phyloP scores from a whole-genome alignment of 345 rosid species.

The Theobroma cacao region DNA sequence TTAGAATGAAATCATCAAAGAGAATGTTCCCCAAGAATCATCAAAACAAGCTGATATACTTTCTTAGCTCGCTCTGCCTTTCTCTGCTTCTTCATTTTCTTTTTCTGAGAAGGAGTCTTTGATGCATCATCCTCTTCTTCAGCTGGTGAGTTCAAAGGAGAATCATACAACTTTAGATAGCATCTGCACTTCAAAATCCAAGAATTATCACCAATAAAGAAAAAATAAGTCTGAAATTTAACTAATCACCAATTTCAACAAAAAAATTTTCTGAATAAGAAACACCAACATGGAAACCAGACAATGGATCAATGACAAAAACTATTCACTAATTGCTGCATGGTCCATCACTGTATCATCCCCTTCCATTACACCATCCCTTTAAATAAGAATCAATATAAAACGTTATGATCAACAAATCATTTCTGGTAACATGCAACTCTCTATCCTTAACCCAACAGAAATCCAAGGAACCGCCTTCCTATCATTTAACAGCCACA shows the following conservation, averaged over 20 bases:
- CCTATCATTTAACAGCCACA: conserved; percentile 1
- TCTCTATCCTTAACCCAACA: neutral
- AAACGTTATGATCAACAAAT: neutral
- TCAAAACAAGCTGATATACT: conserved; percentile 34
- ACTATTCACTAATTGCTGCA: neutral
- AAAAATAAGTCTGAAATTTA: neutral
- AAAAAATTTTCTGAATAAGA: neutral
- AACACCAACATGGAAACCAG: neutral
- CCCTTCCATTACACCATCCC: neutral
- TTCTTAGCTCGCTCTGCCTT: conserved; percentile 98
- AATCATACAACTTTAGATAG: conserved; percentile 81
- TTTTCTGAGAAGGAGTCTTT: conserved; percentile 87
- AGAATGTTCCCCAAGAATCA: conserved; percentile 6
- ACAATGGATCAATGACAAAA: neutral
- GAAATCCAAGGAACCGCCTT: neutral
- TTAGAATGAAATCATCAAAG: conserved; percentile 20
- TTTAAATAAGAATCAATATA: neutral
- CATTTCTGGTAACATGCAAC: neutral
- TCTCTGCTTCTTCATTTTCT: conserved; percentile 88
- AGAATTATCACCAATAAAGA: neutral
- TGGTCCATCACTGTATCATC: neutral
- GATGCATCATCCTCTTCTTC: conserved; percentile 80
- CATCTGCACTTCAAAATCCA: conserved; percentile 57
- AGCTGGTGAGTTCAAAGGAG: conserved; percentile 65
- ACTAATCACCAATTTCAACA: neutral